Evolutionary conservation across 2,329 filamentous ascomycete genomes (phyloP).

Genomic region (Colletotrichum cereale): DNA sequence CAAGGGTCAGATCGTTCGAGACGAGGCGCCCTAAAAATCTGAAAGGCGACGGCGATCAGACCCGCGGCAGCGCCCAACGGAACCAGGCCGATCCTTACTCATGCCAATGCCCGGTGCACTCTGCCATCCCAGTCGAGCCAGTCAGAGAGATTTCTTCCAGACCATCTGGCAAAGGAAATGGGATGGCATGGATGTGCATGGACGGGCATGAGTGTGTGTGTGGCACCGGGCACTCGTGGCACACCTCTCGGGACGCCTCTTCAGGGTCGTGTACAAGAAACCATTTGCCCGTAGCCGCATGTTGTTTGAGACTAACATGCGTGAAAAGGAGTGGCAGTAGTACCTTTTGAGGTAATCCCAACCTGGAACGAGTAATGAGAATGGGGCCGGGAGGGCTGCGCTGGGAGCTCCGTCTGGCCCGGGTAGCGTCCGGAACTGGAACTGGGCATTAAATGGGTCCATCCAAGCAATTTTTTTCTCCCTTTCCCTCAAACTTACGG

Average conservation of each 20-base stretch:
- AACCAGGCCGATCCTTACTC: slow-evolving; percentile 38
- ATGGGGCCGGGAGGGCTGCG: slow-evolving; percentile 35
- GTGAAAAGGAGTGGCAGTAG: not conserved
- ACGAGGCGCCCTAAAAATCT: slow-evolving; percentile 34
- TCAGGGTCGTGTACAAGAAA: slow-evolving; percentile 1
- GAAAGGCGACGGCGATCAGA: slow-evolving; percentile 31
- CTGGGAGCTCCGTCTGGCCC: slow-evolving; percentile 40
- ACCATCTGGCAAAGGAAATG: slow-evolving; percentile 5
- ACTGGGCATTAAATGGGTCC: slow-evolving; percentile 40
- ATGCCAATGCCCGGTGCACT: slow-evolving; percentile 20
- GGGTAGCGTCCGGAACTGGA: slow-evolving; percentile 36
- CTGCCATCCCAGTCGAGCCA: slow-evolving; percentile 7
- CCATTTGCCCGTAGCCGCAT: slow-evolving; percentile 11
- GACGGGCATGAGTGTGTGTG: slow-evolving; percentile 1
- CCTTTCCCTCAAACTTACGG: not conserved
- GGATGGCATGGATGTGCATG: not conserved
- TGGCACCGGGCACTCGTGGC: slow-evolving; percentile 18
- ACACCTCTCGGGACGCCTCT: slow-evolving; percentile 9
- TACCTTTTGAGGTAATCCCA: slow-evolving; percentile 27
- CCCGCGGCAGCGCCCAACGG: slow-evolving; percentile 37
- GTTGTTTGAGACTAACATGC: slow-evolving; percentile 18
- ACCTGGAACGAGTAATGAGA: slow-evolving; percentile 38
- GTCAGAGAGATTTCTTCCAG: slow-evolving; percentile 5
- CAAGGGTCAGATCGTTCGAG: slow-evolving; percentile 37
- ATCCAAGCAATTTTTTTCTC: slow-evolving; percentile 31